Base-by-base conservation (phyloP, 1,139 yeast species). In the Suhomyces maxii region DNA sequence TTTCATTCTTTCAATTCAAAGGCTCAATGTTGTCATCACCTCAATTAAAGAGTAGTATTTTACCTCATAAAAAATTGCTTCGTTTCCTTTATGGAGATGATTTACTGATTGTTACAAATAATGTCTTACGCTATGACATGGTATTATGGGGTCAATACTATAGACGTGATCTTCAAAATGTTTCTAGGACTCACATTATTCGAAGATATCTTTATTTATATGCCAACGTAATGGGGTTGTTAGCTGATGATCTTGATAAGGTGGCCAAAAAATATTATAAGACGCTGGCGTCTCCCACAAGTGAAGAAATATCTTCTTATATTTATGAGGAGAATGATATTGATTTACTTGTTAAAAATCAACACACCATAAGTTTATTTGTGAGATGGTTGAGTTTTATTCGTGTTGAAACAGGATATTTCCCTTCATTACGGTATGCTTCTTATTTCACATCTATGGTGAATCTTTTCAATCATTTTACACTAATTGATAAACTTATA, bases 311-410 rank as follows among this genome's bases (percentile, higher is more conserved):
- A 26, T 18, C 32, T 33, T 34, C 40, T 7, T 37, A 36, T 13
- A 36, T 26, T 11, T 18, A 42, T 9, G 42, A 42, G 3, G 9
- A 10, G 11, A n/a, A 30, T 8, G 60, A 56, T 28, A 30, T 65
- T n/a, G 49, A 51, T 23, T 41, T 60, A 14, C 55, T 64, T 26
- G 45, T 58, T 8, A 54, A 53, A 42, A 63, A 60, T 49, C 71
- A 67, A 46, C 36, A 55, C 7, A 44, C 57, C 2, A 46, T 58
- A 30, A 47, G 55, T 9, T 53, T 58, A 9, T 60, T 60, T 47
- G 55, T 64, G 9, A 54, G 67, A 47, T 69, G 73, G 73, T 54
- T 70, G 36, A 61, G 67, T 30, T 64, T 70, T 41, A 53, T 68
- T 23, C 57, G 63, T 37, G 53, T 68, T 18, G 75, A 71, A 51